A percentile compares a stretch with the other conserved stretches of the same genome.
Evolutionary conservation across 148 eudicot genomes (phyloP).

Genomic region (Tetragonia tetragonoides): DNA sequence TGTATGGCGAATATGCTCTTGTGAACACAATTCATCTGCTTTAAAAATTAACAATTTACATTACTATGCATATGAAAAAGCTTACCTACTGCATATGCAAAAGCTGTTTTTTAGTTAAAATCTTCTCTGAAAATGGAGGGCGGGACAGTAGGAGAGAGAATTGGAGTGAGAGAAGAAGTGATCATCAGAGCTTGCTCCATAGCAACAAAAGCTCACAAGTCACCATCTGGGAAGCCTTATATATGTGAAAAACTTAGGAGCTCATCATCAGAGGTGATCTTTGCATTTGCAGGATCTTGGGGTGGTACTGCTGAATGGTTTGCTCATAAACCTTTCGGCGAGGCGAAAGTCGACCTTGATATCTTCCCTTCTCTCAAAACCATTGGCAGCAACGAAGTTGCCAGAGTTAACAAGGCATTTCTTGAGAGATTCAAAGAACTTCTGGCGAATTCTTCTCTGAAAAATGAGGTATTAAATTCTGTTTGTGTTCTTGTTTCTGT

Average conservation of each 20-base stretch:
- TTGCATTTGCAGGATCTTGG: slow-evolving; percentile 74
- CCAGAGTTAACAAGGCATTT: slow-evolving; percentile 53
- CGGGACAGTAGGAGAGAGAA: slow-evolving; percentile 32
- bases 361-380: slow-evolving; percentile 67
- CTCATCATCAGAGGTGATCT: slow-evolving; percentile 34
- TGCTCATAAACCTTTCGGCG: slow-evolving; percentile 50
- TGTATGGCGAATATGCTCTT: slow-evolving; percentile 8
- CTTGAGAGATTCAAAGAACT: slow-evolving; percentile 46
- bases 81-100: not conserved
- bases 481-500: not conserved
- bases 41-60: not conserved
- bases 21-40: no score
- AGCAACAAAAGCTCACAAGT: slow-evolving; percentile 58
- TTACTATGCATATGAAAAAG: not conserved
- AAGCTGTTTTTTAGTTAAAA: not conserved
- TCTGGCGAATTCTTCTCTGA: slow-evolving; percentile 35
- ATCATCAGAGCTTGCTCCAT: slow-evolving; percentile 55
- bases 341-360: slow-evolving; percentile 35
- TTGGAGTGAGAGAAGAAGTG: slow-evolving; percentile 47
- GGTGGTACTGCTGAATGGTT: slow-evolving; percentile 50
- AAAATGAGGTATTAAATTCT: slow-evolving; percentile 47
- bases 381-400: slow-evolving; percentile 55
- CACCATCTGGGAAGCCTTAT: slow-evolving; percentile 42
- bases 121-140: slow-evolving; percentile 1
- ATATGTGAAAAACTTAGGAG: slow-evolving; percentile 30